phyloP scores from a whole-genome alignment of 495 filamentous ascomycete genomes.

The Pseudoneurospora amorphoporcata region DNA sequence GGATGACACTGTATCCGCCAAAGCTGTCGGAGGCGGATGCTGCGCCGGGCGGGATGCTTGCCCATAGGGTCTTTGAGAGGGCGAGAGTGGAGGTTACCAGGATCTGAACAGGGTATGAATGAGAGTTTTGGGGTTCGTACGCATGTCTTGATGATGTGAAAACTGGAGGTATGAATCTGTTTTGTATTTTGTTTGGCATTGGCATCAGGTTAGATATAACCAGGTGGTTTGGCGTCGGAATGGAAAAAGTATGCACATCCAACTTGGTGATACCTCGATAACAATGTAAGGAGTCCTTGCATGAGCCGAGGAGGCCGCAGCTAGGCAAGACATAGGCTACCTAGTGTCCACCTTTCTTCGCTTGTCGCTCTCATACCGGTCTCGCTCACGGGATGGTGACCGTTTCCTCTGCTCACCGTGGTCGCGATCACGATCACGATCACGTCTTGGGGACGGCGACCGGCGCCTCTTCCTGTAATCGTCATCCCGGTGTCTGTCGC shows the following conservation, averaged over 20 bases:
- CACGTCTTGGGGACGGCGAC: slow-evolving; percentile 12
- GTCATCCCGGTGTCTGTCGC: slow-evolving; percentile 24
- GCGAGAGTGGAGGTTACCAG: slow-evolving; percentile 74
- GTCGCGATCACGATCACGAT: slow-evolving; percentile 12
- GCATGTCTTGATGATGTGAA: neutral
- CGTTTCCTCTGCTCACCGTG: slow-evolving; percentile 49
- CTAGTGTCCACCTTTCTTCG: slow-evolving; percentile 49
- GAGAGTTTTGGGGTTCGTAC: neutral
- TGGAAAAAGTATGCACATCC: neutral
- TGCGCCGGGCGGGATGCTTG: slow-evolving; percentile 42
- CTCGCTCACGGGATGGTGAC: slow-evolving; percentile 50
- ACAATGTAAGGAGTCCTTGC: neutral
- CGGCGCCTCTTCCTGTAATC: slow-evolving; percentile 18
- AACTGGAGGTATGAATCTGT: neutral
- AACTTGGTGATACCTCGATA: neutral
- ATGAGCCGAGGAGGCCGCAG: neutral
- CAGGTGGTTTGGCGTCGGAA: neutral
- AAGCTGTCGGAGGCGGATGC: slow-evolving; percentile 48
- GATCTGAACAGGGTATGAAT: slow-evolving; percentile 40
- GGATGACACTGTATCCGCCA: slow-evolving; percentile 60
- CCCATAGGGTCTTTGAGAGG: slow-evolving; percentile 69
- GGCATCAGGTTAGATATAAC: neutral
- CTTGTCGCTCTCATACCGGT: slow-evolving; percentile 53
- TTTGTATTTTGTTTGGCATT: neutral
- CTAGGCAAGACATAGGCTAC: slow-evolving; percentile 4